phyloP scores from a whole-genome alignment of 202 grass and related monocot species.

The Zizania palustris region DNA sequence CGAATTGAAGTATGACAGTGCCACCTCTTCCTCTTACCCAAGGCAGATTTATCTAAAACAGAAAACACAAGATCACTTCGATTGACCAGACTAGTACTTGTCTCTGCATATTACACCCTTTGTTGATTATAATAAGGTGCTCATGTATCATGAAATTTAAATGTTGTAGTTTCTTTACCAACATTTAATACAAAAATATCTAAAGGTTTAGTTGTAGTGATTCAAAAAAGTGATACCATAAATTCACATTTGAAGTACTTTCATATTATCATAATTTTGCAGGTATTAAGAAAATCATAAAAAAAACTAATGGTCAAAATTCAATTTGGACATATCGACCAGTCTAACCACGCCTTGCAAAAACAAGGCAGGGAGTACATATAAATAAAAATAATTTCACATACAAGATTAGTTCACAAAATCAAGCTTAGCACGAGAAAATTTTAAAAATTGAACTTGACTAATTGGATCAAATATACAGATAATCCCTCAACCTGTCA shows the following conservation, averaged over 20 bases:
- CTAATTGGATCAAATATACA: not conserved
- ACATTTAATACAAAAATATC: not conserved
- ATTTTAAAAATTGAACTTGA: not conserved
- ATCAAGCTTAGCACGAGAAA: not conserved
- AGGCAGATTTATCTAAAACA: conserved; percentile 44
- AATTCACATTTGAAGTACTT: conserved; percentile 14
- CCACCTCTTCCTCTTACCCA: conserved; percentile 43
- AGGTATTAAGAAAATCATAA: not conserved
- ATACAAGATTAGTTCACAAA: not conserved
- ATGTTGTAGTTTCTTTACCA: not conserved
- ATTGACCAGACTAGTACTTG: conserved; percentile 10
- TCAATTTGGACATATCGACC: not conserved
- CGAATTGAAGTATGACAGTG: conserved; percentile 53
- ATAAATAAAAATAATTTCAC: conserved; percentile 15
- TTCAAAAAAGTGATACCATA: not conserved
- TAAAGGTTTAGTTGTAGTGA: not conserved
- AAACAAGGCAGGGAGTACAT: not conserved
- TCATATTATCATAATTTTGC: not conserved
- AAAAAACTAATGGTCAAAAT: conserved; percentile 12
- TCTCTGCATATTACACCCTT: conserved; percentile 8
- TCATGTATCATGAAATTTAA: not conserved
- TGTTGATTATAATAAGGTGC: not conserved
- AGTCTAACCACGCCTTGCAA: conserved; percentile 13
- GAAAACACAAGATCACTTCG: conserved; percentile 26
- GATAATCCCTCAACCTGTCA: not conserved